Evolutionary conservation across 179 eudicot species (phyloP), one percentile per base, ranked within the genome.

Genomic region (Camellia oleifera): DNA sequence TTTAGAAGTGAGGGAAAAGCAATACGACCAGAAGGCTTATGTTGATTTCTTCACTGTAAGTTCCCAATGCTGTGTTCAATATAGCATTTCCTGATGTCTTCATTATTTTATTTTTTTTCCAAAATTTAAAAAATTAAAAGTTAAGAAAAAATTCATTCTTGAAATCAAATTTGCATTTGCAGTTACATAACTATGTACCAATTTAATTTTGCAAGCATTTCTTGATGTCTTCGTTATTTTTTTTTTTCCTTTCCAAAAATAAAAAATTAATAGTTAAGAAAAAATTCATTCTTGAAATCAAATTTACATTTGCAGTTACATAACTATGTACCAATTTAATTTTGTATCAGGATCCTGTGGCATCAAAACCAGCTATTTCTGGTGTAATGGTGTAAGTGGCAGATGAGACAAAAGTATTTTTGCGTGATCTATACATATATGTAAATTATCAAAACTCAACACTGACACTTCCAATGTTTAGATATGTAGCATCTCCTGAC

Each of bases 1-100:
- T 88, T 88, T 95, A 61, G 98, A 94, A 82, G 97, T 95, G 77
- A 86, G 99, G 85, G 99, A 95, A 89, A 94, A 95, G 87, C 99
- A 95, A 84, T 95, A 95, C 67, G 99, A 95, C 83, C 83, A 89
- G 86, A 95, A 95, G 83, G 88, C 79, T 57, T 87, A 87, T 80
- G 77, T 95, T 69, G 98, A 95, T 79, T 89, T 95, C 81, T 95
- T 84, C 85, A 88, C 91, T 65, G 99, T 95, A 90, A 90, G 95
- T 86, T 53, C 8, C 3, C n/a, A 54, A 17, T n/a, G 7, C 13
- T 18, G 17, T 52, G 17, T 54, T 66, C 11, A 58, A 74, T n/a
- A 3, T 42, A 5, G 13, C 45, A 23, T 5, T 26, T 73, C 14
- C 14, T 32, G 48, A 56, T 54, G 11, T 45, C 5, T 1, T 46